A percentile compares a stretch with the other conserved stretches of the same genome.
Conservation (phyloP, 805 yeast genomes). For the Lipomyces orientalis region DNA sequence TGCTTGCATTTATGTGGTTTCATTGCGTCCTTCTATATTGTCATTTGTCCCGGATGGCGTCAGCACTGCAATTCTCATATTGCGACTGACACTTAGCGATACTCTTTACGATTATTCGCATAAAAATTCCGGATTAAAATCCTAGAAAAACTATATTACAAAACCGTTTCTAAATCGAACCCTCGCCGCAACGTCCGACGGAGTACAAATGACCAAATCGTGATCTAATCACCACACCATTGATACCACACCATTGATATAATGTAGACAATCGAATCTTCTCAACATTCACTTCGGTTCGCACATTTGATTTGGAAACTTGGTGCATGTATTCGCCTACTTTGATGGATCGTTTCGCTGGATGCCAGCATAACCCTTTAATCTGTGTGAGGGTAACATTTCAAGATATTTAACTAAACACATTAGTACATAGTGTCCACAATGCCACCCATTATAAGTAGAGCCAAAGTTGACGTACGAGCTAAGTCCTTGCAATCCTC, state of each 20-base stretch:
- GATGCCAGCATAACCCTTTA: constrained; percentile 80
- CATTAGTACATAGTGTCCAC: not conserved
- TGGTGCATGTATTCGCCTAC: constrained; percentile 42
- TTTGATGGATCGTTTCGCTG: constrained; percentile 87
- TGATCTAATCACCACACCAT: too few species aligned
- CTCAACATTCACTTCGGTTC: not conserved
- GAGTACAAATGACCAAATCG: not conserved
- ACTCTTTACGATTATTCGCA: not conserved
- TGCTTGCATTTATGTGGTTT: too few species aligned
- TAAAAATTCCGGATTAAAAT: not conserved
- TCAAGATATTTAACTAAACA: constrained; percentile 61
- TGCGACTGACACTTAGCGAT: not conserved
- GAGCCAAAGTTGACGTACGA: constrained; percentile 50
- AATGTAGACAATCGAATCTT: not conserved
- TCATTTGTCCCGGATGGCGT: too few species aligned
- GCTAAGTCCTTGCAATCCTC: constrained; percentile 84
- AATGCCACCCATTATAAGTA: not conserved
- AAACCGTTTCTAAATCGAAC: not conserved
- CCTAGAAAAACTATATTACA: not conserved
- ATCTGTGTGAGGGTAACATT: constrained; percentile 70
- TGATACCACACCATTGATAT: too few species aligned
- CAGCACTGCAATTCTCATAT: too few species aligned
- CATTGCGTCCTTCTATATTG: too few species aligned
- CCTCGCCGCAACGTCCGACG: not conserved
- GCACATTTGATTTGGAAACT: not conserved